These are phyloP conservation scores for Knufia fluminis DNA, from an alignment of 2,329 filamentous ascomycete genomes.

Conservation along the genomic window DNA sequence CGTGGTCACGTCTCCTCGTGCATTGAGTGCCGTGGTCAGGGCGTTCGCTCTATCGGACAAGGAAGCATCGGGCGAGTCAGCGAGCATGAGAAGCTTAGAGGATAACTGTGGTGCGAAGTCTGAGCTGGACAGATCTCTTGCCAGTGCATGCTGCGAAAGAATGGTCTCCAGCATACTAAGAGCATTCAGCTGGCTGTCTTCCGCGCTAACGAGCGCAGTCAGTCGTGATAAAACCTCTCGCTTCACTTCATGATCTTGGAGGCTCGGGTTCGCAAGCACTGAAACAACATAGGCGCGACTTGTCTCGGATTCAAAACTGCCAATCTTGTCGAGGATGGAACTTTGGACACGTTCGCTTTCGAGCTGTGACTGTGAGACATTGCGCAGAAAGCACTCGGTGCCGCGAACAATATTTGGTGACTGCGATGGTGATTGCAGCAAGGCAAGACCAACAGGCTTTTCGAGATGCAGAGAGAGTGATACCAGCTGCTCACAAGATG, in stretches of 20 bases:
- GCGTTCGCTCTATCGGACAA: slow-evolving; percentile 14
- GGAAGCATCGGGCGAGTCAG: slow-evolving; percentile 13
- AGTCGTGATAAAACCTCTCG: neutral
- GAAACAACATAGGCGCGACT: neutral
- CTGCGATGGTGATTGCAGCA: neutral
- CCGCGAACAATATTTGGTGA: slow-evolving; percentile 2
- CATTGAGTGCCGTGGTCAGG: slow-evolving; percentile 13
- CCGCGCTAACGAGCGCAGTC: neutral
- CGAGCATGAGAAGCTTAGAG: slow-evolving; percentile 16
- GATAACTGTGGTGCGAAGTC: slow-evolving; percentile 9
- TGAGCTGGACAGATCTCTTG: neutral
- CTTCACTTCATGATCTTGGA: neutral
- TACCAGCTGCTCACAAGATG: slow-evolving; percentile 58
- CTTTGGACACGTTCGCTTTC: neutral
- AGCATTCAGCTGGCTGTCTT: neutral
- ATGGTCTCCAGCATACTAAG: slow-evolving; percentile 8
- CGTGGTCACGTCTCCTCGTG: slow-evolving; percentile 2
- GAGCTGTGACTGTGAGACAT: neutral
- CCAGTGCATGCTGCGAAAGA: neutral
- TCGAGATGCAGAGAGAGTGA: slow-evolving; percentile 50
- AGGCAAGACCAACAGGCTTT: neutral
- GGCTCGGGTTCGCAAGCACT: slow-evolving; percentile 2
- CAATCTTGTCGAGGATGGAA: neutral
- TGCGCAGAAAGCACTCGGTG: neutral
- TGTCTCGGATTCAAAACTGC: neutral